These are phyloP conservation scores for Pelargonium nanum DNA, from an alignment of 345 rosid species.

Conservation along the genomic window DNA sequence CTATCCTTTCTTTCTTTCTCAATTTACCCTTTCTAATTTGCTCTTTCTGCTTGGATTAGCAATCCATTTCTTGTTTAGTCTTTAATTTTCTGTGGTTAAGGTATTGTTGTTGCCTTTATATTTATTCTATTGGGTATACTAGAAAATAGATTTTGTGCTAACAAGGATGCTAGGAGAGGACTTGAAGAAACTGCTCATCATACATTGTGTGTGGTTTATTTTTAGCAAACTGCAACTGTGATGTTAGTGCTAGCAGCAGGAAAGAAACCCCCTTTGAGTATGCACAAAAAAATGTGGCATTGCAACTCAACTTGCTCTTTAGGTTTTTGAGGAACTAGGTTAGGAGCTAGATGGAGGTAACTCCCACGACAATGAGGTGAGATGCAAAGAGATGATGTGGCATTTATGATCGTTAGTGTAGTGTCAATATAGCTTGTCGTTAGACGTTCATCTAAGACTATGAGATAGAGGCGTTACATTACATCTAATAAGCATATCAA, in stretches of 20 bases:
- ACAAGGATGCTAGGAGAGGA: too few species aligned
- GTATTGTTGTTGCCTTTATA: background rate
- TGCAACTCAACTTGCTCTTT: background rate
- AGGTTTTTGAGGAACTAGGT: background rate
- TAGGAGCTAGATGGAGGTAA: background rate
- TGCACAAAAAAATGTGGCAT: too few species aligned
- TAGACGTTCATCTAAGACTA: too few species aligned
- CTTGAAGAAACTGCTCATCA: background rate
- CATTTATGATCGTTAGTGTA: background rate
- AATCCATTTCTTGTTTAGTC: background rate
- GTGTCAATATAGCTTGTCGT: background rate
- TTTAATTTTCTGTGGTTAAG: background rate
- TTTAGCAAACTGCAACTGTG: background rate
- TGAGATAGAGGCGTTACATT: too few species aligned
- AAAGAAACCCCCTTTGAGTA: too few species aligned
- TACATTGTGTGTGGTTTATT: too few species aligned
- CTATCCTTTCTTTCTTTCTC: conserved; percentile 6
- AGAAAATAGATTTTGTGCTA: too few species aligned
- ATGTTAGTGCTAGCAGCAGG: too few species aligned
- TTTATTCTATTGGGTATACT: background rate
- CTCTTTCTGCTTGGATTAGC: background rate
- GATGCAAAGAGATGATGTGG: background rate
- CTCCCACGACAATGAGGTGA: background rate
- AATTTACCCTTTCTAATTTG: background rate
- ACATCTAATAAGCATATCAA: too few species aligned